A percentile compares a stretch with the other conserved stretches of the same genome.
These are phyloP conservation scores for Heterobasidion irregulare DNA, from an alignment of 1,284 basidiomycete species.

Conservation along the genomic window DNA sequence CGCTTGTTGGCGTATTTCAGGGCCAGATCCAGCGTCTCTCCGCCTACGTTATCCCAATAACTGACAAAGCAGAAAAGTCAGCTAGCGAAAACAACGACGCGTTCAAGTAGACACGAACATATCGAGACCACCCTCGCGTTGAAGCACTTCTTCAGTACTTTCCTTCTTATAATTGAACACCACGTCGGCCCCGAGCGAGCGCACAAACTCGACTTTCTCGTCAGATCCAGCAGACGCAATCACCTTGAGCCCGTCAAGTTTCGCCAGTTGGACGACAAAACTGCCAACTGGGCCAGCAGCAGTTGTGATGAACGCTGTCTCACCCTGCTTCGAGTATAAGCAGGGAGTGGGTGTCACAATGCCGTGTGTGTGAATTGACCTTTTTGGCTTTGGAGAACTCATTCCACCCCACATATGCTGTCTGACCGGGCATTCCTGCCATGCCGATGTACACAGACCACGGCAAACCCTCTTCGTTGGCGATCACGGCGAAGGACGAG, in stretches of 20 bases:
- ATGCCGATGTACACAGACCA: slow-evolving; percentile 40
- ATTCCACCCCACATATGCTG: slow-evolving; percentile 29
- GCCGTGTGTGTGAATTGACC: slow-evolving; percentile 12
- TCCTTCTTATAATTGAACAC: background rate
- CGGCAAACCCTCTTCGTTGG: slow-evolving; percentile 27
- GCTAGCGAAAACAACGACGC: background rate
- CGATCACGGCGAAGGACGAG: background rate
- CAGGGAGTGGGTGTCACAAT: no score
- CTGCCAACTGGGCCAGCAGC: slow-evolving; percentile 44
- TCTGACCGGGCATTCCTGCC: slow-evolving; percentile 36
- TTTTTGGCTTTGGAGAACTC: slow-evolving; percentile 24
- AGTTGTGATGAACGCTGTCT: slow-evolving; percentile 45
- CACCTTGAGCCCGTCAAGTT: background rate
- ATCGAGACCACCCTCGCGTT: background rate
- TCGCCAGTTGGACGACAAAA: slow-evolving; percentile 3
- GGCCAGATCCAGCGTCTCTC: slow-evolving; percentile 53
- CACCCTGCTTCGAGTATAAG: slow-evolving; percentile 27
- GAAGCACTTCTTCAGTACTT: background rate
- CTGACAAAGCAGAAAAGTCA: slow-evolving; percentile 17
- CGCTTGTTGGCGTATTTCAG: slow-evolving; percentile 38
- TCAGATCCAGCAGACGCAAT: background rate
- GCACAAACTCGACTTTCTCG: background rate
- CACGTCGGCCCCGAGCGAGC: background rate
- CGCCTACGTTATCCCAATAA: slow-evolving; percentile 55
- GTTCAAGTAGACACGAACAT: background rate